These are phyloP conservation scores for Mortierella antarctica DNA, from an alignment of 192 early-diverging fungal genomes.

Conservation along the genomic window DNA sequence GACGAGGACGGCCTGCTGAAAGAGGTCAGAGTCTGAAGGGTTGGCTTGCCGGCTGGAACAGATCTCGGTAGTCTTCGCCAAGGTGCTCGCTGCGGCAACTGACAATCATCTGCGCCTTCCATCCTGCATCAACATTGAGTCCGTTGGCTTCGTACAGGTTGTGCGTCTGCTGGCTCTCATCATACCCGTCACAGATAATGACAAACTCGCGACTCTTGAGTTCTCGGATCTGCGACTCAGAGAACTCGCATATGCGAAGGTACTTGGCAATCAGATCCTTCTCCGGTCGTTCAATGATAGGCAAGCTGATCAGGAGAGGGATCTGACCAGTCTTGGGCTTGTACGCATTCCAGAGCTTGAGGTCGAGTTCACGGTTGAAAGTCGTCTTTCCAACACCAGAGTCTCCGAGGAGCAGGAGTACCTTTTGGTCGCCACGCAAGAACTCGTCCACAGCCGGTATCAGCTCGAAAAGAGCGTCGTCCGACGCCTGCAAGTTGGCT, in stretches of 20 bases:
- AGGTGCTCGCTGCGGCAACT: slow-evolving; percentile 9
- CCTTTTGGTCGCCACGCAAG: not conserved
- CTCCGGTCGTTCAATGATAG: slow-evolving; percentile 5
- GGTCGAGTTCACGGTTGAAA: slow-evolving; percentile 4
- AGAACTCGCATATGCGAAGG: not conserved
- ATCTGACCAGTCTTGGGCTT: not conserved
- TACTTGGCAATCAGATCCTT: slow-evolving; percentile 17
- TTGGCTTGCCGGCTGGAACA: not conserved
- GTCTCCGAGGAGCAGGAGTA: slow-evolving; percentile 8
- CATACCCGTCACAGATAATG: slow-evolving; percentile 7
- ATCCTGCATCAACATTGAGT: not conserved
- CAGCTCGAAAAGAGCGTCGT: not conserved
- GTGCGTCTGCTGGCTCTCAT: not conserved
- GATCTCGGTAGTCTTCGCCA: not conserved
- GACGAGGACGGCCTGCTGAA: slow-evolving; percentile 6
- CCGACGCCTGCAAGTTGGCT: not conserved
- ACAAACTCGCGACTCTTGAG: slow-evolving; percentile 2
- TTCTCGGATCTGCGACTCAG: not conserved
- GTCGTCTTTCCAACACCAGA: slow-evolving; percentile 22
- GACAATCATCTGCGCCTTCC: slow-evolving; percentile 1
- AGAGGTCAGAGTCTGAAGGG: not conserved
- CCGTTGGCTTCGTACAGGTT: slow-evolving; percentile 1
- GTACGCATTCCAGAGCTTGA: slow-evolving; percentile 7
- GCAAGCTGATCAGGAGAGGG: slow-evolving; percentile 14
- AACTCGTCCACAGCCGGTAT: not conserved